These are phyloP conservation scores for Fistulina hepatica DNA, from an alignment of 1,284 basidiomycete species.

Conservation along the genomic window DNA sequence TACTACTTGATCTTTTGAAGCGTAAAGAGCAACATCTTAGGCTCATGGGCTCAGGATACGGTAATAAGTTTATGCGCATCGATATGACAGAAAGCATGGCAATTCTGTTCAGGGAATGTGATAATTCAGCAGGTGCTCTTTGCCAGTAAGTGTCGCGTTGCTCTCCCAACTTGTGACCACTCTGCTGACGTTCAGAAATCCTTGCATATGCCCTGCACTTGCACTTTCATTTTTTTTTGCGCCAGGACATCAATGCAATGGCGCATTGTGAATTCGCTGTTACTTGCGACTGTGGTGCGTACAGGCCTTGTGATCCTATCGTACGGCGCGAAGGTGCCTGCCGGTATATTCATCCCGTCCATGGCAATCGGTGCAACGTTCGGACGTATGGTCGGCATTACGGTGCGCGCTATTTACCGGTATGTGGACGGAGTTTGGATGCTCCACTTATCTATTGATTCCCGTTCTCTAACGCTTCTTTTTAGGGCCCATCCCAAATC, in stretches of 20 bases:
- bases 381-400: slow-evolving; percentile 90
- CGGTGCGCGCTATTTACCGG: slow-evolving; percentile 88
- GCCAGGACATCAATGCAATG: slow-evolving; percentile 81
- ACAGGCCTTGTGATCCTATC: slow-evolving; percentile 83
- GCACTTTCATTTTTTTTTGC: neutral
- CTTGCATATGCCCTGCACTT: neutral
- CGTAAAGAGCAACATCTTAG: neutral
- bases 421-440: slow-evolving; percentile 25
- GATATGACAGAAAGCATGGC: slow-evolving; percentile 98
- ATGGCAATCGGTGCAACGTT: slow-evolving; percentile 98
- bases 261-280: slow-evolving; percentile 87
- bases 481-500: slow-evolving; percentile 71
- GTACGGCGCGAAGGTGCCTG: slow-evolving; percentile 95
- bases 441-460: neutral
- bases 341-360: slow-evolving; percentile 95
- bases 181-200: too few species aligned
- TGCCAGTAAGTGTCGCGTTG: slow-evolving; percentile 68
- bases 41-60: slow-evolving; percentile 38
- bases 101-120: slow-evolving; percentile 95
- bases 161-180: slow-evolving; percentile 2
- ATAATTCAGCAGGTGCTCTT: slow-evolving; percentile 82
- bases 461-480: neutral
- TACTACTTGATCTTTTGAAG: neutral
- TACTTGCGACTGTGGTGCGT: slow-evolving; percentile 86
- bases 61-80: slow-evolving; percentile 89